Evolutionary conservation across 768 basidiomycete species (phyloP), one percentile per base, ranked within the genome.

Genomic region (Lentinula sp.): DNA sequence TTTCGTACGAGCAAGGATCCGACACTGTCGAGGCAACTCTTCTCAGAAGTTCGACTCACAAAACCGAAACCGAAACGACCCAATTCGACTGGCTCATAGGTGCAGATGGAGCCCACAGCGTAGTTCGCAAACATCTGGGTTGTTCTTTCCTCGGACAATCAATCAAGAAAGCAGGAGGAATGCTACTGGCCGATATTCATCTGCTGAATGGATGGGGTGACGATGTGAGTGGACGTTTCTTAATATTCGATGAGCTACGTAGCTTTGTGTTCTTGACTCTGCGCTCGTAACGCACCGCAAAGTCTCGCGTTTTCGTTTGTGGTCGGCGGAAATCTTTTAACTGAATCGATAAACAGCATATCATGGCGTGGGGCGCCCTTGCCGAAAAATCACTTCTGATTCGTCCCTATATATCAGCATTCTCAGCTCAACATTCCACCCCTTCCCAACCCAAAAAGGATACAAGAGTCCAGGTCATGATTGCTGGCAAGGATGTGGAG

Each of bases 1-100:
- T 66, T n/a, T 76, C 77, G 0, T 77, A 84, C 48, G 68, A 73
- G 54, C 77, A 82, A 59, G 63, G 65, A 8, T 67, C 69, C 1
- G 71, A 73, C 36, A 62, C 62, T 35, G 77, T 83, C 6, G 63
- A 69, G 10, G 80, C 75, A 6, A 71, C 71, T 12, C 60, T 82
- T 64, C 16, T 32, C 23, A 10, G 8, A 13, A n/a, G 16, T 20
- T 12, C 3, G 4, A 28, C 33, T 2, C 23, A 61, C 23, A 49
- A 39, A 12, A 35, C 45, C 12, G 15, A 28, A 28, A 28, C 28
- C 28, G 28, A 28, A 28, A 28, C 28, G 28, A 28, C 28, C 28
- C 1, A 16, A 35, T 35, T 28, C 9, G 36, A 46, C 18, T 66
- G 56, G 52, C 55, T 67, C 36, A 57, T 65, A 45, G 57, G 62